These are phyloP conservation scores for Monosporascus sp. DNA, from an alignment of 2,329 filamentous ascomycete genomes.

Conservation along the genomic window DNA sequence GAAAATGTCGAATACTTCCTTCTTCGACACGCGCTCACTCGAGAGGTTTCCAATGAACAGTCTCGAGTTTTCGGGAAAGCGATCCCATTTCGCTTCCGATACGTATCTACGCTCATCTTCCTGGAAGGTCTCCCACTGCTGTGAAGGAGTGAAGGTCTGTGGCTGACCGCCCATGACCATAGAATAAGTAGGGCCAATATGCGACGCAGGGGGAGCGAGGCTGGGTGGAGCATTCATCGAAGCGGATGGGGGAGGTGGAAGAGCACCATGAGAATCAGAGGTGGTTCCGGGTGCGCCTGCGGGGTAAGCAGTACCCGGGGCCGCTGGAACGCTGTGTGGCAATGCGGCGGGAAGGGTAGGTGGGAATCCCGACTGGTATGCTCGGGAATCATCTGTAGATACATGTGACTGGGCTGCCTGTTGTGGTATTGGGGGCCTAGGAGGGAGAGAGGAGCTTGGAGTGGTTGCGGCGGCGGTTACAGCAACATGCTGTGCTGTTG, in stretches of 20 bases:
- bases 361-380: slow-evolving; percentile 26
- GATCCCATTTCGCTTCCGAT: slow-evolving; percentile 73
- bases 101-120: slow-evolving; percentile 70
- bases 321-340: slow-evolving; percentile 19
- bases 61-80: slow-evolving; percentile 70
- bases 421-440: slow-evolving; percentile 38
- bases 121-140: slow-evolving; percentile 67
- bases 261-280: slow-evolving; percentile 25
- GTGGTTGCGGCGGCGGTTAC: slow-evolving; percentile 16
- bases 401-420: slow-evolving; percentile 29
- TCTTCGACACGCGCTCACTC: slow-evolving; percentile 87
- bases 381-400: slow-evolving; percentile 16
- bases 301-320: slow-evolving; percentile 27
- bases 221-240: slow-evolving; percentile 22
- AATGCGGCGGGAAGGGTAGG: slow-evolving; percentile 21
- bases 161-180: slow-evolving; percentile 3
- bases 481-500: slow-evolving; percentile 17
- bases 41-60: slow-evolving; percentile 88
- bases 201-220: slow-evolving; percentile 14
- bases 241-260: slow-evolving; percentile 24
- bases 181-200: slow-evolving; percentile 10
- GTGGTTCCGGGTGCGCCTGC: slow-evolving; percentile 29
- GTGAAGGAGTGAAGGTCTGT: slow-evolving; percentile 20
- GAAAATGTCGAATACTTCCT: slow-evolving; percentile 89
- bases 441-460: slow-evolving; percentile 38